These are phyloP conservation scores for Venustampulla echinocandica DNA, from an alignment of 495 filamentous ascomycete genomes.

Conservation along the genomic window DNA sequence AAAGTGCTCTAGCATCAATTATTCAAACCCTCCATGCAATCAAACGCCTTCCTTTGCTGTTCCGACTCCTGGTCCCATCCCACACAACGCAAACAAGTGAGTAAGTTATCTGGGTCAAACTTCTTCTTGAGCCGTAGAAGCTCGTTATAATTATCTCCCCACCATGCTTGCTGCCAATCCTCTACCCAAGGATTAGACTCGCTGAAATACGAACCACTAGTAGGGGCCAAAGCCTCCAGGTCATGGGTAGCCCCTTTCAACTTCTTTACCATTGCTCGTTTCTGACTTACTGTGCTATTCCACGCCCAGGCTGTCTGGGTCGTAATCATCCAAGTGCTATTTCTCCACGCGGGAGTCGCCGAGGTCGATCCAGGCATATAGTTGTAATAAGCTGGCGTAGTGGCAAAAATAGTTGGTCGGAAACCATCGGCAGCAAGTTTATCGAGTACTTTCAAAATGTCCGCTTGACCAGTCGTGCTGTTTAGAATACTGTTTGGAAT, in stretches of 20 bases:
- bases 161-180: conserved; percentile 37
- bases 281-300: conserved; percentile 28
- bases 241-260: neutral
- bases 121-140: conserved; percentile 37
- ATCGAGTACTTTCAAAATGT: conserved; percentile 25
- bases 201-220: conserved; percentile 34
- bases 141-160: conserved; percentile 34
- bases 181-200: conserved; percentile 32
- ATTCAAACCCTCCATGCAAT: too few relatives aligned
- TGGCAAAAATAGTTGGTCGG: conserved; percentile 26
- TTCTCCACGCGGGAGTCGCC: conserved; percentile 37
- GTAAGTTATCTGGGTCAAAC: conserved; percentile 43
- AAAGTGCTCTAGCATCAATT: too few relatives aligned
- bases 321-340: conserved; percentile 32
- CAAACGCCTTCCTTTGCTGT: too few relatives aligned
- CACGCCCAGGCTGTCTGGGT: conserved; percentile 28
- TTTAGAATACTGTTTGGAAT: conserved; percentile 13
- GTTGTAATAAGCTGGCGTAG: conserved; percentile 26
- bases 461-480: neutral
- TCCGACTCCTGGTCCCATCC: too few relatives aligned
- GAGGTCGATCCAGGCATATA: conserved; percentile 22
- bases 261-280: conserved; percentile 20
- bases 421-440: conserved; percentile 20
- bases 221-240: conserved; percentile 33
- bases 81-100: conserved; percentile 39